Conservation (phyloP, 2,329 filamentous ascomycete genomes). For the Ophidiomyces ophidiicola region DNA sequence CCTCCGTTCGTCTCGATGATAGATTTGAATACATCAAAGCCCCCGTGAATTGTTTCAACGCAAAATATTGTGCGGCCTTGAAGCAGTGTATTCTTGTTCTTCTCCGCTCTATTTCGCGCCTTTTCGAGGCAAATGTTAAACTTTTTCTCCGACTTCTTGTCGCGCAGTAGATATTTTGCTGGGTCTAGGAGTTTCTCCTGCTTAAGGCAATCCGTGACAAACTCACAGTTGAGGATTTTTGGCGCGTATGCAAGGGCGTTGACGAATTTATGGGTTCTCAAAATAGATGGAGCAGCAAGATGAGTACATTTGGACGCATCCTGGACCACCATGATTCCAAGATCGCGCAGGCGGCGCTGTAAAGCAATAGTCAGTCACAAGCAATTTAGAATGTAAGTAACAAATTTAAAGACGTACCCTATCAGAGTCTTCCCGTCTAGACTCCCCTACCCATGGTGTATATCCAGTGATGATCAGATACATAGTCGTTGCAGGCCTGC, state of each 20-base stretch:
- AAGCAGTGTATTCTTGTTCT: slow-evolving; percentile 66
- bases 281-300: slow-evolving; percentile 71
- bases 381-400: slow-evolving; percentile 13
- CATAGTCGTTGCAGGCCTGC: slow-evolving; percentile 54
- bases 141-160: slow-evolving; percentile 59
- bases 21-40: slow-evolving; percentile 68
- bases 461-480: slow-evolving; percentile 75
- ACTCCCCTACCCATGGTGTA: slow-evolving; percentile 63
- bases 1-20: slow-evolving; percentile 87
- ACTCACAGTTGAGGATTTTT: slow-evolving; percentile 61
- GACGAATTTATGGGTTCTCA: slow-evolving; percentile 89
- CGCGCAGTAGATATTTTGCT: slow-evolving; percentile 55
- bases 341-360: slow-evolving; percentile 64
- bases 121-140: slow-evolving; percentile 58
- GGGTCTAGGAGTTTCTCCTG: slow-evolving; percentile 52
- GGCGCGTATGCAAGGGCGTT: slow-evolving; percentile 73
- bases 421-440: slow-evolving; percentile 64
- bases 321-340: slow-evolving; percentile 70
- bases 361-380: background rate
- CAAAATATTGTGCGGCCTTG: slow-evolving; percentile 71
- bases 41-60: slow-evolving; percentile 65
- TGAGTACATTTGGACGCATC: slow-evolving; percentile 69
- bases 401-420: slow-evolving; percentile 46
- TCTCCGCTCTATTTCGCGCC: slow-evolving; percentile 57
- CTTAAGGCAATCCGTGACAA: slow-evolving; percentile 65